Evolutionary conservation across 495 filamentous ascomycete genomes (phyloP), one percentile per base, ranked within the genome.

Genomic region (Aspergillus leporis): DNA sequence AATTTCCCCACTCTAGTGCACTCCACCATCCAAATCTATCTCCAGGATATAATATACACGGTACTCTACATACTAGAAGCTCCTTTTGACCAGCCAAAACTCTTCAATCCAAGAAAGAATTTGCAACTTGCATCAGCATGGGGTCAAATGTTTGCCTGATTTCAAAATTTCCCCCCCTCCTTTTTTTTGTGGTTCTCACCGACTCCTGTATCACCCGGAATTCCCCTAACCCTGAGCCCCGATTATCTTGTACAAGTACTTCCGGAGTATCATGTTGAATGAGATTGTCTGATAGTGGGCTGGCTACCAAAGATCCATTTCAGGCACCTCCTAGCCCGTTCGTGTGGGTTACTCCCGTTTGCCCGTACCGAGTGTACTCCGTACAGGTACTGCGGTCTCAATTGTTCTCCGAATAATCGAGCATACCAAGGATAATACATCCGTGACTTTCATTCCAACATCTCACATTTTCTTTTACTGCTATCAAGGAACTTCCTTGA

Each of bases 31-130:
- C 40, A 23, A 21, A 55, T 36, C 45, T 54, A 43, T 59, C 53
- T 63, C 61, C 65, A 67, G 61, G 65, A 67, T 67, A 54, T 61
- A 54, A 62, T 67, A 57, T 67, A 67, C 65, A 62, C 59, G 45
- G 65, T 67, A 67, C 59, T 62, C 61, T 64, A 31, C 65, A 67
- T 67, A 62, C 65, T 67, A 63, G 32, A 40, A 18, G n/a, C 14
- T 18, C 55, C 30, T 55, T 58, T 52, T 31, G 13, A 40, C 32
- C 25, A 58, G 55, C 49, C 55, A 58, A 58, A 28, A 34, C 49
- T 52, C 34, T 18, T 34, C 63, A 34, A 59, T 48, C 45, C 51
- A 40, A 18, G 49, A 47, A 56, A 30, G 51, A 52, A 46, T 47
- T 47, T 47, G 43, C 21, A 16, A 10, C 52, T 23, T 28, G 45